Percentiles rank a stretch among this genome's conserved stretches.
Conservation (phyloP, 2,329 filamentous ascomycete species). For the Pestalotiopsis sp. region DNA sequence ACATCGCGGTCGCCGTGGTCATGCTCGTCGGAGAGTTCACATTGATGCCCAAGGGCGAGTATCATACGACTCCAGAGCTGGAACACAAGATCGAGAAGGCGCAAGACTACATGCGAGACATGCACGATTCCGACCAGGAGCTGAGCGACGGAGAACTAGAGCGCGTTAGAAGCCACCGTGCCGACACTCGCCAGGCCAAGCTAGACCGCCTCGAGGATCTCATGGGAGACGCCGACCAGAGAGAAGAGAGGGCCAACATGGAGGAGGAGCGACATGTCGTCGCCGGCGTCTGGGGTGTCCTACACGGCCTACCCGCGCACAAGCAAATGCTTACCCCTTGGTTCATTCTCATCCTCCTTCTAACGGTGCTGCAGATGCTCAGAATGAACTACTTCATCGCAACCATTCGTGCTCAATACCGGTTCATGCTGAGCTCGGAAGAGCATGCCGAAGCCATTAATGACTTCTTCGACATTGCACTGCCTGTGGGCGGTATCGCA, state of each 20-base stretch:
- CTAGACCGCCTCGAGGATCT: slow-evolving; percentile 65
- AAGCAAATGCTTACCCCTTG: slow-evolving; percentile 69
- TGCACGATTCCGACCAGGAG: slow-evolving; percentile 57
- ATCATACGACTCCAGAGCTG: slow-evolving; percentile 40
- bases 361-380: slow-evolving; percentile 62
- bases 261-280: slow-evolving; percentile 61
- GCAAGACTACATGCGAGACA: slow-evolving; percentile 37
- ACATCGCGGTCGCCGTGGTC: slow-evolving; percentile 36
- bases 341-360: slow-evolving; percentile 71
- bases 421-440: slow-evolving; percentile 62
- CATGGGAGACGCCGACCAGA: slow-evolving; percentile 57
- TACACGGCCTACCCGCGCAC: slow-evolving; percentile 66
- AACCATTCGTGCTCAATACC: slow-evolving; percentile 62
- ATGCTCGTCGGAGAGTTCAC: slow-evolving; percentile 38
- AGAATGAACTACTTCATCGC: slow-evolving; percentile 70
- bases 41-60: slow-evolving; percentile 41
- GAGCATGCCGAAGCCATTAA: slow-evolving; percentile 37
- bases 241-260: slow-evolving; percentile 53
- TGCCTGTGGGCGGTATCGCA: slow-evolving; percentile 70
- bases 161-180: slow-evolving; percentile 42
- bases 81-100: slow-evolving; percentile 40
- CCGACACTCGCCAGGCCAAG: slow-evolving; percentile 55
- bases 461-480: slow-evolving; percentile 44
- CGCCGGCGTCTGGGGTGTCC: slow-evolving; percentile 71
- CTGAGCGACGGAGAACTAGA: slow-evolving; percentile 48